Percentiles rank a stretch among this genome's conserved stretches.
Conservation (phyloP, 495 filamentous ascomycete species). For the Penicillium lividum region DNA sequence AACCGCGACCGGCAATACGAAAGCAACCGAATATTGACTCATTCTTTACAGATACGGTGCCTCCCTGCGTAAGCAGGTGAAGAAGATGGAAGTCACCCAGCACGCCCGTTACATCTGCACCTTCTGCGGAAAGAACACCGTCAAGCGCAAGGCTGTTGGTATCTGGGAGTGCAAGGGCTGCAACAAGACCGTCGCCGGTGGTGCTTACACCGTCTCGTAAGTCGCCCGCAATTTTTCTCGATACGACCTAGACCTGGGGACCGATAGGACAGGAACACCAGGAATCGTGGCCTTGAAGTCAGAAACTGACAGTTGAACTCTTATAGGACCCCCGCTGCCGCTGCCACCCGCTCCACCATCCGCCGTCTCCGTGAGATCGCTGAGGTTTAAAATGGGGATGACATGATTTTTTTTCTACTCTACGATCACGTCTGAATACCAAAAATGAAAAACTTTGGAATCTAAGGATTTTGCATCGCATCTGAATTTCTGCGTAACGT, state of each 20-base stretch:
- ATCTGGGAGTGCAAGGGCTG: conserved; percentile 96
- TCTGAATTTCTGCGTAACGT: conserved; percentile 10
- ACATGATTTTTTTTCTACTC: conserved; percentile 46
- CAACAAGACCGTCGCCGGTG: conserved; percentile 93
- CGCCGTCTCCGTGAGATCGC: conserved; percentile 96
- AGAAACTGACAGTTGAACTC: conserved; percentile 24
- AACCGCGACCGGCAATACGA: conserved; percentile 18
- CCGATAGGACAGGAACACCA: background rate
- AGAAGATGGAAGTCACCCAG: conserved; percentile 99
- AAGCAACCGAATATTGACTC: conserved; percentile 33
- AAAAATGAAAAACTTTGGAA: conserved; percentile 47
- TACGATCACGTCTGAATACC: conserved; percentile 46
- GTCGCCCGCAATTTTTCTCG: conserved; percentile 38
- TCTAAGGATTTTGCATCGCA: conserved; percentile 29
- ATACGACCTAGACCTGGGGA: background rate
- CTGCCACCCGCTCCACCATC: conserved; percentile 95
- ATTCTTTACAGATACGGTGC: conserved; percentile 80
- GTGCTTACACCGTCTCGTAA: conserved; percentile 96
- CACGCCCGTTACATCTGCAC: conserved; percentile 87
- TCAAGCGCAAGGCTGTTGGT: conserved; percentile 88
- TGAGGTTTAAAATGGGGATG: conserved; percentile 71
- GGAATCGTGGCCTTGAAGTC: background rate
- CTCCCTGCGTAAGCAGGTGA: conserved; percentile 99
- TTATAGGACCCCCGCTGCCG: conserved; percentile 87
- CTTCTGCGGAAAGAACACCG: conserved; percentile 94